Conservation (phyloP, 208 protist genomes). For the Leishmania aethiopica region DNA sequence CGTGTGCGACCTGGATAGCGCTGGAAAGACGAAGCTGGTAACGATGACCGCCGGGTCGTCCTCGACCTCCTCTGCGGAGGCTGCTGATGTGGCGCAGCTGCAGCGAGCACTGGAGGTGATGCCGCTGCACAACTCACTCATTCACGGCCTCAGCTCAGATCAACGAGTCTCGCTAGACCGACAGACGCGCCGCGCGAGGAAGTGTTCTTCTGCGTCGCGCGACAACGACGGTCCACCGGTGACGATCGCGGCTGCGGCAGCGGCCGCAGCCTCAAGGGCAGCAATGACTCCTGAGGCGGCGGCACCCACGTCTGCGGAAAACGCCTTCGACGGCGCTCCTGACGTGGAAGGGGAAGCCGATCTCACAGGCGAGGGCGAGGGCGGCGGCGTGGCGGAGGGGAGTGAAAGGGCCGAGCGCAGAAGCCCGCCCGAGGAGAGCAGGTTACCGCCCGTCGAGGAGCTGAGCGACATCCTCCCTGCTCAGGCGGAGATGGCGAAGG, state of each 20-base stretch:
- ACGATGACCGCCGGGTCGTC: slow-evolving; percentile 14
- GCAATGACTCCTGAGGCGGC: not conserved
- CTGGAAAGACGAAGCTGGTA: slow-evolving; percentile 13
- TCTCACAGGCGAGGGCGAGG: slow-evolving; percentile 16
- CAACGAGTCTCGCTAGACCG: slow-evolving; percentile 38
- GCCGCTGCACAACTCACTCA: slow-evolving; percentile 51
- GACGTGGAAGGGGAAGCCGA: slow-evolving; percentile 19
- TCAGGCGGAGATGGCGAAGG: slow-evolving; percentile 18
- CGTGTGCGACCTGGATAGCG: slow-evolving; percentile 41
- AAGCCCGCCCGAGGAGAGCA: slow-evolving; percentile 4
- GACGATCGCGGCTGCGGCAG: slow-evolving; percentile 9
- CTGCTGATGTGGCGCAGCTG: slow-evolving; percentile 25
- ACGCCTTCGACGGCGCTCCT: slow-evolving; percentile 26
- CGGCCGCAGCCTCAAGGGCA: slow-evolving; percentile 10
- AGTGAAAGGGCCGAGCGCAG: not conserved
- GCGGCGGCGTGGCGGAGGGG: not conserved
- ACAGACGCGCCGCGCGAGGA: slow-evolving; percentile 13
- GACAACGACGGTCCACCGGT: slow-evolving; percentile 1
- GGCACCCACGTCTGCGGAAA: slow-evolving; percentile 1
- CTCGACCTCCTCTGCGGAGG: not conserved
- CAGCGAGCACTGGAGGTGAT: slow-evolving; percentile 42
- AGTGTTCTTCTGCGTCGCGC: slow-evolving; percentile 11
- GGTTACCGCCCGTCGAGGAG: slow-evolving; percentile 14
- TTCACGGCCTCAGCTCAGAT: slow-evolving; percentile 51
- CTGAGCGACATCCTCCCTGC: slow-evolving; percentile 12